Evolutionary conservation across 2,329 filamentous ascomycete genomes (phyloP), one percentile per base, ranked within the genome.

Genomic region (Neurospora sp.): DNA sequence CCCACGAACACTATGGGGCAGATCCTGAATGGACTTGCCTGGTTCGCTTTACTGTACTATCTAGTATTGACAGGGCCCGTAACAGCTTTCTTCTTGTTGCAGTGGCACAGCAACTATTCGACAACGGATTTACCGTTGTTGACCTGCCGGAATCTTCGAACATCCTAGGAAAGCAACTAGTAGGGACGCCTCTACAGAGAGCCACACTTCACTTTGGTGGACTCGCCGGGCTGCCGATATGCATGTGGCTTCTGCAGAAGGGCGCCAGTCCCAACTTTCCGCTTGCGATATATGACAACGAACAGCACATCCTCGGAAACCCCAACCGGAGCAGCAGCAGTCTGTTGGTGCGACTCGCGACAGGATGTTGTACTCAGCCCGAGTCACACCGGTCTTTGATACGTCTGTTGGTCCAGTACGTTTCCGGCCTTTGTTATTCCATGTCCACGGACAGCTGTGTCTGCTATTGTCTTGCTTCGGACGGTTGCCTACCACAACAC

Each of bases 181-280:
- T 28, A 4, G 28, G 1, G 9, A 46, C 43, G 10, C n/a, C 43
- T 13, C n/a, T 46, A 1, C 1, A 13, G 0, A 13, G 10, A 23
- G 43, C 43, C 19, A 6, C 43, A 6, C 0, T 0, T 1, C 0
- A 19, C 0, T 13, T 46, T 0, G 0, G 0, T 46, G 4, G 10
- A 23, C 4, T 46, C 4, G 9, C 10, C n/a, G 9, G n/a, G n/a
- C 42, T 46, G 6, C n/a, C 43, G 1, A 10, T 23, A 23, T 46
- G 43, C 10, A 0, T 46, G 2, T 46, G 43, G 43, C 10, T 46
- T 46, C 1, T 46, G 1, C 43, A 13, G 10, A 46, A 46, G 19
- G 43, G 10, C 2, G 43, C 43, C 43, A 46, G 1, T 19, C 3
- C 42, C 1, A 46, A 46, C 4, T 13, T 46, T 6, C 42, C 42